A percentile compares a stretch with the other conserved stretches of the same genome.
Conservation (phyloP, 2,329 filamentous ascomycete genomes). For the Venturia oleaginea region DNA sequence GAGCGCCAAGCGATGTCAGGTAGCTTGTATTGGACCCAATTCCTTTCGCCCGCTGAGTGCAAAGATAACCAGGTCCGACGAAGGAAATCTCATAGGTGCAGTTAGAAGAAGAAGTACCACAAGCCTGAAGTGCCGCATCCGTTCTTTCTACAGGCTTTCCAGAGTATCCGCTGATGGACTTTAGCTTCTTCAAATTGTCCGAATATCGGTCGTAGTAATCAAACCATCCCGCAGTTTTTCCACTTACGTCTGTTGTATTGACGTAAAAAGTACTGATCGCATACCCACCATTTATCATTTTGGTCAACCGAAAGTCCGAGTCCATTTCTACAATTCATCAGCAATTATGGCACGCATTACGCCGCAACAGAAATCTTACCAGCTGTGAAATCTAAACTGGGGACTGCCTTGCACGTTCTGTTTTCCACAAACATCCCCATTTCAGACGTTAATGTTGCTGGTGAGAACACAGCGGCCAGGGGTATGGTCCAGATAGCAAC, state of each 20-base stretch:
- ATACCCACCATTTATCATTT: slow-evolving; percentile 15
- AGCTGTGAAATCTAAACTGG: slow-evolving; percentile 25
- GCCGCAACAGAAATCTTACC: slow-evolving; percentile 22
- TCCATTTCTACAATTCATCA: not conserved
- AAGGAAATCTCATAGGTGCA: slow-evolving; percentile 29
- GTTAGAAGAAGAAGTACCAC: slow-evolving; percentile 25
- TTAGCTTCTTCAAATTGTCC: slow-evolving; percentile 21
- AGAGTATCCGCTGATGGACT: slow-evolving; percentile 26
- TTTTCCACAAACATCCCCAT: slow-evolving; percentile 20
- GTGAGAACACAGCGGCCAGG: slow-evolving; percentile 29
- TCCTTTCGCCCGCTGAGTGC: slow-evolving; percentile 24
- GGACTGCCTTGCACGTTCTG: slow-evolving; percentile 21
- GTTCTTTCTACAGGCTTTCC: slow-evolving; percentile 22
- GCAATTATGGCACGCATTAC: not conserved
- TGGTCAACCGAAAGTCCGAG: not conserved
- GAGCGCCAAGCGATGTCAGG: slow-evolving; percentile 20
- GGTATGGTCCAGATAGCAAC: slow-evolving; percentile 23
- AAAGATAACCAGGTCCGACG: slow-evolving; percentile 29
- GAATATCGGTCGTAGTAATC: slow-evolving; percentile 20
- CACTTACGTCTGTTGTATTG: slow-evolving; percentile 27
- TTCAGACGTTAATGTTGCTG: slow-evolving; percentile 27
- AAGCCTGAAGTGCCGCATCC: slow-evolving; percentile 22
- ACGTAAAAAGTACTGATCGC: slow-evolving; percentile 25
- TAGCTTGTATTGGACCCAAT: slow-evolving; percentile 16
- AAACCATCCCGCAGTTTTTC: slow-evolving; percentile 21